Evolutionary conservation across 202 grass and related monocot species (phyloP).

Genomic region (Dendrocalamus latiflorus): DNA sequence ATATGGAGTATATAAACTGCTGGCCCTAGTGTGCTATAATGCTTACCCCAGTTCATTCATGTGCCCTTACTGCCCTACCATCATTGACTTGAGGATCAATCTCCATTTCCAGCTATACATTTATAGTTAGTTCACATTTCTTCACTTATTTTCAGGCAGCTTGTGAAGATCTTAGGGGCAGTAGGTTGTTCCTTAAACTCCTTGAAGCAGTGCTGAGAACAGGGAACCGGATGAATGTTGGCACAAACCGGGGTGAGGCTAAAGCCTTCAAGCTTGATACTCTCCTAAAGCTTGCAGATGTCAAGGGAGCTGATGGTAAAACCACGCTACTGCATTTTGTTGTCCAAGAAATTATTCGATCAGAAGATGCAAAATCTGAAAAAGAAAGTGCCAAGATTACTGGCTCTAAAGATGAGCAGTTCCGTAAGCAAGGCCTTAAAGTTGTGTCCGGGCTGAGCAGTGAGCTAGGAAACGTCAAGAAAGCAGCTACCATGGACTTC

Average conservation of each 20-base stretch:
- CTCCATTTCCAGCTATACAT: no score
- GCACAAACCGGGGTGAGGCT: conserved; percentile 72
- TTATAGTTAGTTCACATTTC: no score
- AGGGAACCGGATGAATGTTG: conserved; percentile 88
- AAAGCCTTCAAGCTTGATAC: conserved; percentile 88
- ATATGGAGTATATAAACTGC: no score
- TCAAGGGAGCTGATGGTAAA: conserved; percentile 80
- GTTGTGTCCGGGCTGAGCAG: conserved; percentile 66
- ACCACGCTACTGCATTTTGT: conserved; percentile 88
- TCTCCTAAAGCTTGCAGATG: conserved; percentile 79
- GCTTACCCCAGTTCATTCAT: no score
- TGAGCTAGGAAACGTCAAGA: conserved; percentile 75
- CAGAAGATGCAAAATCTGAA: conserved; percentile 48
- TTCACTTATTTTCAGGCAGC: conserved; percentile 49
- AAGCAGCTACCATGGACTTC: conserved; percentile 87
- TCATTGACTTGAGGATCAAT: no score
- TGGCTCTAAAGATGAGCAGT: no score
- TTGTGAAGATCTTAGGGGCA: conserved; percentile 81
- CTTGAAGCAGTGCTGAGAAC: conserved; percentile 85
- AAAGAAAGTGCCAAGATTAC: no score
- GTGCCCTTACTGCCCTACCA: no score
- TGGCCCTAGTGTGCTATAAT: no score
- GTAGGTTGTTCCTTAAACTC: conserved; percentile 77
- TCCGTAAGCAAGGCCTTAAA: conserved; percentile 68
- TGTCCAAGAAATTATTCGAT: conserved; percentile 79